These are phyloP conservation scores for Phyllosticta citribraziliensis DNA, from an alignment of 2,329 filamentous ascomycete species.

Conservation along the genomic window DNA sequence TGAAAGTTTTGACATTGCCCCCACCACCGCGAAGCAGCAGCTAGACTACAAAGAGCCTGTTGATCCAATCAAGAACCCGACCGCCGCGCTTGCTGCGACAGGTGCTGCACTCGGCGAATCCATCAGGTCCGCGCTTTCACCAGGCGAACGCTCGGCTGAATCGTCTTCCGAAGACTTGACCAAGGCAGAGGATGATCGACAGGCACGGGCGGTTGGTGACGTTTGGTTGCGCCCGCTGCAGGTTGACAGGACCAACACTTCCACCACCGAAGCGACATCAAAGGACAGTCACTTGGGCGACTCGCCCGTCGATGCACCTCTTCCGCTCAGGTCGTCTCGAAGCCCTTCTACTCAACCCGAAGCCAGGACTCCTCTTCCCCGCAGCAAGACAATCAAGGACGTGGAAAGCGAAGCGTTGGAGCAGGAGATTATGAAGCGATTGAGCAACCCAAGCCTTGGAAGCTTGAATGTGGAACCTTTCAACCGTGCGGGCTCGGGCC, in stretches of 20 bases:
- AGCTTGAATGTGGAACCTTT: conserved; percentile 9
- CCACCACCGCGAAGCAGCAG: conserved; percentile 27
- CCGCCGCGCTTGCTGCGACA: conserved; percentile 36
- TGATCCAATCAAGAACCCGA: conserved; percentile 30
- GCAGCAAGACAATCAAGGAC: conserved; percentile 36
- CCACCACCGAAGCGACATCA: conserved; percentile 11
- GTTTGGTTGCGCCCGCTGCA: conserved; percentile 29
- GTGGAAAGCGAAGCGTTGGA: conserved; percentile 62
- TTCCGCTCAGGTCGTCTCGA: conserved; percentile 23
- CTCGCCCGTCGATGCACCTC: conserved; percentile 17
- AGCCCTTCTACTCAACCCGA: conserved; percentile 6
- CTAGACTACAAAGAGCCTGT: conserved; percentile 13
- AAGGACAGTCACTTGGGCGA: conserved; percentile 13
- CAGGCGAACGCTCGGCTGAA: conserved; percentile 15
- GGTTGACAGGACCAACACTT: conserved; percentile 27
- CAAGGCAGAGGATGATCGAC: conserved; percentile 1
- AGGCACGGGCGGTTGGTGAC: conserved; percentile 20
- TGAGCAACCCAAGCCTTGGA: conserved; percentile 33
- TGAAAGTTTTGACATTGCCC: conserved; percentile 23
- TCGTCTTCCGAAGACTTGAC: conserved; percentile 9
- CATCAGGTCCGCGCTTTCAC: conserved; percentile 30
- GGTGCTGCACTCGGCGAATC: conserved; percentile 40
- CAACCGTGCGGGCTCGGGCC: conserved; percentile 51
- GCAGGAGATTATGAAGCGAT: conserved; percentile 64
- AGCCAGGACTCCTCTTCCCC: conserved; percentile 39